phyloP scores from a whole-genome alignment of 2,329 filamentous ascomycete species.

The Fusarium sp. region DNA sequence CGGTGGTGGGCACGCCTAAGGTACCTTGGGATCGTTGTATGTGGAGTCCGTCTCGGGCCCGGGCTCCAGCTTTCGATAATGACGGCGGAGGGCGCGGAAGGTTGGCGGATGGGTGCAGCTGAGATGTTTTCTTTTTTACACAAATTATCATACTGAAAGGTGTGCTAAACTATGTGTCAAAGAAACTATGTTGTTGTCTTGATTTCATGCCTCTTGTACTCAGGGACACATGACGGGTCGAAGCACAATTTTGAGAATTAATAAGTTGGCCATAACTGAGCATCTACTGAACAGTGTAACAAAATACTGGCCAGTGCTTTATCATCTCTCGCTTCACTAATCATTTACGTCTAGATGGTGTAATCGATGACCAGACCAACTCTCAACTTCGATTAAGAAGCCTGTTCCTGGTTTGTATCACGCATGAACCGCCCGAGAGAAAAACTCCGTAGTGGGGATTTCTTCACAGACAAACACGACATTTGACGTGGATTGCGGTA shows the following conservation, averaged over 20 bases:
- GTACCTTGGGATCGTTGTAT: not conserved
- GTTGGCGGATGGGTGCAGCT: not conserved
- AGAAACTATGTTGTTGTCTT: not conserved
- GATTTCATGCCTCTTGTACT: not conserved
- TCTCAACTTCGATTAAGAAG: not conserved
- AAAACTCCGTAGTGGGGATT: not conserved
- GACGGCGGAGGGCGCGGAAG: slow-evolving; percentile 18
- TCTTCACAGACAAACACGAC: not conserved
- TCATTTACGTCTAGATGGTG: not conserved
- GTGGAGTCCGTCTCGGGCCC: slow-evolving; percentile 25
- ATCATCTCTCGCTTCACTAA: not conserved
- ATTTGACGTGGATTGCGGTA: not conserved
- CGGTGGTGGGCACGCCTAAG: not conserved
- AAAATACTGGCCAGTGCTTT: not conserved
- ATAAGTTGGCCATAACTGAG: not conserved
- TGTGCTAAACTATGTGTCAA: not conserved
- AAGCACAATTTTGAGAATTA: not conserved
- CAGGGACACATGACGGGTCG: not conserved
- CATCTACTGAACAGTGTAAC: not conserved
- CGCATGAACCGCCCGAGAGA: slow-evolving; percentile 3
- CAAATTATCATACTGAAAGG: no score
- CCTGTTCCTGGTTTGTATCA: slow-evolving; percentile 3
- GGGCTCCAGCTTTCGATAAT: slow-evolving; percentile 29
- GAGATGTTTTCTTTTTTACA: not conserved
- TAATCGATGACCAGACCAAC: not conserved